A percentile compares a stretch with the other conserved stretches of the same genome.
phyloP scores from a whole-genome alignment of 352 stramenopile genomes.

The Globisporangium canariense region DNA sequence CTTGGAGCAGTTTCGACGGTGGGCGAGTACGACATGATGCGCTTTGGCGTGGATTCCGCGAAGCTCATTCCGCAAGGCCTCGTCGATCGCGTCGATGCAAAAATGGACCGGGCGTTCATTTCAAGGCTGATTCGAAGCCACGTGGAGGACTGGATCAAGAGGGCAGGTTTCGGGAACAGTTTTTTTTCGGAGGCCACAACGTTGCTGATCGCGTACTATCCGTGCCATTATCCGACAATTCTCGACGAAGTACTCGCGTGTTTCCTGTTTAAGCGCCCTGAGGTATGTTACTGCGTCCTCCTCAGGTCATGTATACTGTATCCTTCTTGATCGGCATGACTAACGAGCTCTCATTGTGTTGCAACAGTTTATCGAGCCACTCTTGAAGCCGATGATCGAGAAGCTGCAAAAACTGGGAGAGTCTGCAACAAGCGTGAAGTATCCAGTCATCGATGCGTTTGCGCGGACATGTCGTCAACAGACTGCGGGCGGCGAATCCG shows the following conservation, averaged over 20 bases:
- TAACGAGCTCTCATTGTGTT: not conserved
- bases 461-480: constrained; percentile 29
- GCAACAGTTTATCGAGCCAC: constrained; percentile 40
- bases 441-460: constrained; percentile 68
- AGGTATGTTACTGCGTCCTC: constrained; percentile 22
- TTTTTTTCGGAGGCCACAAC: constrained; percentile 72
- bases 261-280: constrained; percentile 76
- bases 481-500: constrained; percentile 6
- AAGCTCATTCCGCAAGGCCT: constrained; percentile 83
- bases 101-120: constrained; percentile 52
- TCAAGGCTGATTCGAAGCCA: constrained; percentile 54
- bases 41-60: constrained; percentile 66
- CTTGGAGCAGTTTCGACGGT: constrained; percentile 4
- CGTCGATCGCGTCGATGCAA: constrained; percentile 73
- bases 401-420: constrained; percentile 67
- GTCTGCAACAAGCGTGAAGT: constrained; percentile 51
- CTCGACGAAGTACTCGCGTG: constrained; percentile 74
- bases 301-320: not conserved
- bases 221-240: constrained; percentile 75
- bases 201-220: constrained; percentile 78
- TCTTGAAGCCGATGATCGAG: constrained; percentile 68
- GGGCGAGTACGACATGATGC: constrained; percentile 47
- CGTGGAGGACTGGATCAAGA: constrained; percentile 67
- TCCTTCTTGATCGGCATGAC: constrained; percentile 1
- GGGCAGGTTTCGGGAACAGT: constrained; percentile 56